Base-by-base conservation (phyloP, 2,329 filamentous ascomycete genomes). In the Sporothrix phasma region DNA sequence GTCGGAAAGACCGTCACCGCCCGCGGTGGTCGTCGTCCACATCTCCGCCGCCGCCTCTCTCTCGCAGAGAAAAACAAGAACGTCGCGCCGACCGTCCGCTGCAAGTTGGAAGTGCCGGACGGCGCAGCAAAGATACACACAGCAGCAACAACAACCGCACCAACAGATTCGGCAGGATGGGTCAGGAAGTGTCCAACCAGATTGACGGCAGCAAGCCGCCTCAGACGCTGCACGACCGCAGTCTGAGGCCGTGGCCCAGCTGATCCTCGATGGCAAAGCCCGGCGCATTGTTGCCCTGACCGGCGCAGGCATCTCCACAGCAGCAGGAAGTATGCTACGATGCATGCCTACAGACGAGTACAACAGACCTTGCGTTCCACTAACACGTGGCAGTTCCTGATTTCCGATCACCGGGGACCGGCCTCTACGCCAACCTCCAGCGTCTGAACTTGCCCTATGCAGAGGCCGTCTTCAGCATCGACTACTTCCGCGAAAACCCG, bases 381-480 rank as follows among this genome's bases (percentile, higher is more conserved):
- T 45, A 54, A 43, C 46, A 31, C 47, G 4, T 37, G 3, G 10
- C 15, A 76, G 93, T 99, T 67, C 94, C 94, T 67, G 94, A 99
- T 76, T 99, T 97, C 74, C 84, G 94, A 68, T 96, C 92, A 1
- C 92, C 93, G 67, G 88, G 91, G 65, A 97, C 93, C 0, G 94
- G 94, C 3, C 83, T 99, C 11, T 99, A 99, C 75, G 88, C 90
- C 70, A 97, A 97, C 72, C 86, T 99, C 19, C 88, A 89, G 24
- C 84, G 89, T 61, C 83, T 97, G 37, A 86, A 96, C 66, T 82
- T 99, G 0, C 92, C 92, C 0, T 88, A 93, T 71, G 88, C 93
- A 24, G 92, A 97, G 76, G 92, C 91, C 39, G 91, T 97, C 51
- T 97, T 99, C 76, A 92, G 96, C 72, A 93, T 99, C 68, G 80